Evolutionary conservation across 768 basidiomycete genomes (phyloP).

Genomic region (Tremella yokohamensis): DNA sequence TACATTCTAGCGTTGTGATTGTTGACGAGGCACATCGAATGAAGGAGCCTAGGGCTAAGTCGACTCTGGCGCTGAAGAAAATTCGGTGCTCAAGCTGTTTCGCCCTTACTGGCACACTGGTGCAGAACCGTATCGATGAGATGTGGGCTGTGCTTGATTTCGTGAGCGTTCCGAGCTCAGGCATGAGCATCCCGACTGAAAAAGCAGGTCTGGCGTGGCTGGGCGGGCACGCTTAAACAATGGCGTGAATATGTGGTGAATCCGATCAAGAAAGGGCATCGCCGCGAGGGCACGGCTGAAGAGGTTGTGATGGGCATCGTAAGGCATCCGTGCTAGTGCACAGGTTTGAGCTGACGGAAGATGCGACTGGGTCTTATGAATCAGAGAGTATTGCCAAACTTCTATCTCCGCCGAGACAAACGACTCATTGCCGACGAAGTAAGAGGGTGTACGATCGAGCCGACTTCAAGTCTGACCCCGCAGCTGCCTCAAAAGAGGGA

Average conservation of each 20-base stretch:
- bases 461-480: slow-evolving; percentile 7
- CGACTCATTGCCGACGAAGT: slow-evolving; percentile 43
- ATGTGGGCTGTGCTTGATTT: slow-evolving; percentile 90
- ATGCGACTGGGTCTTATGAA: slow-evolving; percentile 55
- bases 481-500: slow-evolving; percentile 86
- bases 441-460: neutral
- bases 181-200: too few relatives aligned
- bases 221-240: slow-evolving; percentile 66
- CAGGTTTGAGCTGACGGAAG: slow-evolving; percentile 13
- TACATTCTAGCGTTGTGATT: slow-evolving; percentile 39
- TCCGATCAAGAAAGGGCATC: slow-evolving; percentile 48
- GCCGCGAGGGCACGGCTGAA: slow-evolving; percentile 37
- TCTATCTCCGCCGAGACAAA: slow-evolving; percentile 68
- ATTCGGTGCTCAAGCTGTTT: slow-evolving; percentile 69
- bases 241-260: slow-evolving; percentile 68
- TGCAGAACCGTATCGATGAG: slow-evolving; percentile 86
- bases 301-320: slow-evolving; percentile 42
- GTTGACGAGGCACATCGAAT: slow-evolving; percentile 89
- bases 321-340: neutral
- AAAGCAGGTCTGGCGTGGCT: slow-evolving; percentile 58
- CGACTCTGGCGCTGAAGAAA: slow-evolving; percentile 66
- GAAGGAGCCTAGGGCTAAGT: slow-evolving; percentile 70
- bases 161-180: slow-evolving; percentile 56
- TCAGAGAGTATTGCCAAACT: slow-evolving; percentile 68
- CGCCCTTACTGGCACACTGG: slow-evolving; percentile 77